These are phyloP conservation scores for Mucor circinelloides DNA, from an alignment of 371 early-diverging fungal species.

Conservation along the genomic window DNA sequence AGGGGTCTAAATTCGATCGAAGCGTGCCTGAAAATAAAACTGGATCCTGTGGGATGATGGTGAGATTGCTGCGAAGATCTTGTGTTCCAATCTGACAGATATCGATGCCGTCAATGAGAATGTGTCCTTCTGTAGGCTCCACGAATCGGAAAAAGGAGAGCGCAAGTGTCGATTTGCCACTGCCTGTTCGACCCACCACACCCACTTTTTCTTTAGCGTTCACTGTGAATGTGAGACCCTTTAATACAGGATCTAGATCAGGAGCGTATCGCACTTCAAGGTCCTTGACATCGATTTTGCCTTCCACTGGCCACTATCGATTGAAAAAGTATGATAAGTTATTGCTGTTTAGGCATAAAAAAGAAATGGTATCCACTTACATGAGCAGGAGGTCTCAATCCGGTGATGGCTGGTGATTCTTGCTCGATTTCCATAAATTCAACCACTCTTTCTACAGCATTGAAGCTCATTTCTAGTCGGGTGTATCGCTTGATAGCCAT, in stretches of 20 bases:
- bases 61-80: conserved; percentile 70
- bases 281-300: conserved; percentile 64
- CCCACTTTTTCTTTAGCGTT: conserved; percentile 74
- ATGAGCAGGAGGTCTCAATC: conserved; percentile 53
- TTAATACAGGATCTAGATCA: conserved; percentile 67
- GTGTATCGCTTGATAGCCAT: conserved; percentile 61
- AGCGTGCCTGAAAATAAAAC: conserved; percentile 80
- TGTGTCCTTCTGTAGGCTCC: conserved; percentile 68
- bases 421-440: conserved; percentile 76
- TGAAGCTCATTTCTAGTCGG: conserved; percentile 79
- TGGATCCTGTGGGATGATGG: conserved; percentile 87
- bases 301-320: conserved; percentile 72
- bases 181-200: conserved; percentile 76
- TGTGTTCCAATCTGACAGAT: conserved; percentile 71
- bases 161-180: conserved; percentile 80
- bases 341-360: not conserved
- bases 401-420: conserved; percentile 59
- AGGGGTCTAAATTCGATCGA: conserved; percentile 73
- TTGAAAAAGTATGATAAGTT: not conserved
- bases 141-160: conserved; percentile 78
- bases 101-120: conserved; percentile 77
- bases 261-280: conserved; percentile 67
- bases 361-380: conserved; percentile 22
- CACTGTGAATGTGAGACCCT: conserved; percentile 66
- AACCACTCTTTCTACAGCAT: conserved; percentile 80